Evolutionary conservation across 305 asterid genomes (phyloP).

Genomic region (Rubia balearica): DNA sequence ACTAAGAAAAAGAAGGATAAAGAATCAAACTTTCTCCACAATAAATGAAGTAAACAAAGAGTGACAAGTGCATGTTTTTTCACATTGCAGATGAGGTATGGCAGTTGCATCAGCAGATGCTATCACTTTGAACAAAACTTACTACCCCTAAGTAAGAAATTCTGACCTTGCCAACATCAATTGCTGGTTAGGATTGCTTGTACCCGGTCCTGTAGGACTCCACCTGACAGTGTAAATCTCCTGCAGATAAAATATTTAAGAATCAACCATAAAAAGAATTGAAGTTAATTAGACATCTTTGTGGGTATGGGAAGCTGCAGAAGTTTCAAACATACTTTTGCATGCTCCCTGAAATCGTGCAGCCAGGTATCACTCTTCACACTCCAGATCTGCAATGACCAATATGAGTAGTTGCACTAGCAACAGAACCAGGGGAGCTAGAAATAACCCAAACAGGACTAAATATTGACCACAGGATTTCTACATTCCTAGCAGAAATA

Average conservation of each 20-base stretch:
- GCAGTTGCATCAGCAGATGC: background rate
- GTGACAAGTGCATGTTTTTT: background rate
- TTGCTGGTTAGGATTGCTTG: conserved; percentile 74
- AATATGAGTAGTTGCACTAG: conserved; percentile 7
- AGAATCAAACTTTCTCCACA: background rate
- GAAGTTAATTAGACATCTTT: background rate
- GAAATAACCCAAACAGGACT: background rate
- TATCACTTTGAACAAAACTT: background rate
- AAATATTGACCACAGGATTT: background rate
- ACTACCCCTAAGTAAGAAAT: background rate
- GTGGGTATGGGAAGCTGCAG: conserved; percentile 3
- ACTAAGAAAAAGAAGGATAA: background rate
- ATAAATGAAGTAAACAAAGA: background rate
- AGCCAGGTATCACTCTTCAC: conserved; percentile 63
- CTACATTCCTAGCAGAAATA: conserved; percentile 4
- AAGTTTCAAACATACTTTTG: conserved; percentile 43
- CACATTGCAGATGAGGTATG: background rate
- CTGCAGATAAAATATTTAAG: conserved; percentile 32
- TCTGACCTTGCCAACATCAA: conserved; percentile 78
- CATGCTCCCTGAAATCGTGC: conserved; percentile 72
- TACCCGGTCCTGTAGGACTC: conserved; percentile 93
- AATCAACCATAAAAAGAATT: conserved; percentile 11
- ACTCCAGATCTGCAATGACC: conserved; percentile 80
- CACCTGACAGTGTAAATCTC: conserved; percentile 92
- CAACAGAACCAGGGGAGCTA: background rate